Base-by-base conservation (phyloP, 345 rosid genomes). In the Lumnitzera racemosa region DNA sequence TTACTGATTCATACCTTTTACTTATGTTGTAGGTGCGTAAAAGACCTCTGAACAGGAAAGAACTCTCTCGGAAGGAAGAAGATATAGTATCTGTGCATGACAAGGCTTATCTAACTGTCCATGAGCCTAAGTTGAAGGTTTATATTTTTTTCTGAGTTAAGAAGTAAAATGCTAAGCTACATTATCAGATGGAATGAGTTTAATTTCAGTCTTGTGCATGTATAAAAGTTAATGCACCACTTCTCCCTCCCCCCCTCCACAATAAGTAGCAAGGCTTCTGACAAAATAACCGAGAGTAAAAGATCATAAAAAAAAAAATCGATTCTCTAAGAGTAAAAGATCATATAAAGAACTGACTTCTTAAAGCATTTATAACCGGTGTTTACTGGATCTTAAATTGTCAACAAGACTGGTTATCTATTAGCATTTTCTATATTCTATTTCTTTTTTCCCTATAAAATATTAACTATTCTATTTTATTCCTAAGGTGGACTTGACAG, bases 401-500 rank as follows among this genome's bases (percentile, higher is more conserved):
- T 29, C 36, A 29, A 3, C 36, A 29, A 29, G 36, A 29, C 7
- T 29, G 43, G 10, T 36, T 36, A 36, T 36, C 10, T 36, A 36
- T 36, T 9, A 36, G 43, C 43, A 36, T 36, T 36, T 36, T 4
- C 5, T 36, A 36, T 6, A 49, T 8, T 24, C 0, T 53, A 4
- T 2, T 53, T 20, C 24, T 10, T 51, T 2, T 51, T 10, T 24
- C 4, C 27, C 29, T 53, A 4, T 20, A 16, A 53, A 53, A 53
- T 11, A 24, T 53, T 24, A 25, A 36, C 11, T 36, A 4, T 56
- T 13, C 72, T 68, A 31, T 79, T 68, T 76, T 63, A 64, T 67
- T 50, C 76, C 72, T 69, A 76, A 95, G 99, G 99, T 94, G 80
- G 99, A 94, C 75, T 81, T 94, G 81, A 94, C 99, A n/a, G 99